Conservation (phyloP, 495 filamentous ascomycete genomes). For the Diplogelasinospora grovesii region DNA sequence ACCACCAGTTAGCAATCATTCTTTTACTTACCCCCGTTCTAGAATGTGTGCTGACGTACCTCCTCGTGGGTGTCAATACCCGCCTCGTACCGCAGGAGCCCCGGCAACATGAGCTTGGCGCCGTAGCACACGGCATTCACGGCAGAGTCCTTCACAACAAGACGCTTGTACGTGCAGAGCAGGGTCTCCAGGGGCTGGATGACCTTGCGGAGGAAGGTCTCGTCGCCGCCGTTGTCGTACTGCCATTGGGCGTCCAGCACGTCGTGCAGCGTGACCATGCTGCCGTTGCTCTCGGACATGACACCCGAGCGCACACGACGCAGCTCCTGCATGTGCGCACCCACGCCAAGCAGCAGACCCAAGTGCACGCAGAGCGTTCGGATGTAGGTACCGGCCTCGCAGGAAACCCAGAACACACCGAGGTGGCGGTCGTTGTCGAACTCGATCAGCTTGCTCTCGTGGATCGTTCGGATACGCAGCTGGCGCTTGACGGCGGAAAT, state of each 20-base stretch:
- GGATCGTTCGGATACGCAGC: conserved; percentile 91
- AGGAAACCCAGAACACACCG: conserved; percentile 99
- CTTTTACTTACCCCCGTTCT: no score
- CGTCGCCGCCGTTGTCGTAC: conserved; percentile 85
- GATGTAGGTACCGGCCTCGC: conserved; percentile 97
- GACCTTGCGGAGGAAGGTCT: conserved; percentile 77
- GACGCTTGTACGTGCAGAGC: conserved; percentile 84
- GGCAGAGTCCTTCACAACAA: conserved; percentile 94
- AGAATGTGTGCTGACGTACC: no score
- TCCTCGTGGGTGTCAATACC: conserved; percentile 53
- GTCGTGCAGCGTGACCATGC: conserved; percentile 90
- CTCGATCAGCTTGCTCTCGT: conserved; percentile 90
- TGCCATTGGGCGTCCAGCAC: conserved; percentile 92
- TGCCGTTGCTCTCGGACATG: conserved; percentile 75
- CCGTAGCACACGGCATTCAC: conserved; percentile 97
- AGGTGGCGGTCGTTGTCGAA: conserved; percentile 97
- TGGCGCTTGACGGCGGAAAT: conserved; percentile 98
- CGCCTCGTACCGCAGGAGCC: conserved; percentile 81
- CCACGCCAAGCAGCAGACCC: conserved; percentile 85
- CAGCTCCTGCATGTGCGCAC: conserved; percentile 98
- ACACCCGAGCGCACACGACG: conserved; percentile 88
- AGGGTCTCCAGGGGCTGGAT: conserved; percentile 88
- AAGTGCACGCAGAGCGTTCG: conserved; percentile 96
- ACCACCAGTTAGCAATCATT: conserved; percentile 48
- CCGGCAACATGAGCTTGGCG: conserved; percentile 96